Evolutionary conservation across 2,329 filamentous ascomycete species (phyloP).

Genomic region (Penicillium nordicum): DNA sequence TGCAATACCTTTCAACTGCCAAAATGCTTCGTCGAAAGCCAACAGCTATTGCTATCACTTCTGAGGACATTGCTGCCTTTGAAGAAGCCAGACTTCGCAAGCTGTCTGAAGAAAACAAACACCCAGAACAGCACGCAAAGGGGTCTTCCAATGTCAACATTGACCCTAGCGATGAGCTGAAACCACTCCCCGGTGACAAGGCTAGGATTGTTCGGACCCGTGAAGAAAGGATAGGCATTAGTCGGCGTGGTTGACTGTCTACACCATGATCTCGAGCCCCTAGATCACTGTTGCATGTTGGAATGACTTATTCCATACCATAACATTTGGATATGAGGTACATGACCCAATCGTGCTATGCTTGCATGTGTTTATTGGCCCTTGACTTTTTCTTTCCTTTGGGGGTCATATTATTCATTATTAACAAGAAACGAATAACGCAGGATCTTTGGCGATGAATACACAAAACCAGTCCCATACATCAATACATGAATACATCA

Average conservation of each 20-base stretch:
- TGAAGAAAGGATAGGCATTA: constrained; percentile 46
- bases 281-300: not conserved
- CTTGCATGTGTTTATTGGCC: not conserved
- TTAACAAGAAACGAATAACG: not conserved
- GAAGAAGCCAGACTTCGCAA: constrained; percentile 42
- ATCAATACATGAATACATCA: not conserved
- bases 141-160: constrained; percentile 26
- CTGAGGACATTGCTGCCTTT: constrained; percentile 48
- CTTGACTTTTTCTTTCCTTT: not conserved
- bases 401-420: not conserved
- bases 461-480: not conserved
- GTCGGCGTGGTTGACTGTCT: constrained; percentile 22
- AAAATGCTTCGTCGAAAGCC: constrained; percentile 52
- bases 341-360: not conserved
- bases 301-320: not conserved
- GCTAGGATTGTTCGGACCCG: constrained; percentile 46
- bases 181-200: constrained; percentile 49
- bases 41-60: constrained; percentile 49
- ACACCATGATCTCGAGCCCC: not conserved
- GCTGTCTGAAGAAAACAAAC: constrained; percentile 27
- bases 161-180: constrained; percentile 51
- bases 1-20: not conserved
- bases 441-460: not conserved
- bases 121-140: constrained; percentile 18
- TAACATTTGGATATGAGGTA: not conserved